These are phyloP conservation scores for Dinochytrium kinnereticum DNA, from an alignment of 371 early-diverging fungal species.

Conservation along the genomic window DNA sequence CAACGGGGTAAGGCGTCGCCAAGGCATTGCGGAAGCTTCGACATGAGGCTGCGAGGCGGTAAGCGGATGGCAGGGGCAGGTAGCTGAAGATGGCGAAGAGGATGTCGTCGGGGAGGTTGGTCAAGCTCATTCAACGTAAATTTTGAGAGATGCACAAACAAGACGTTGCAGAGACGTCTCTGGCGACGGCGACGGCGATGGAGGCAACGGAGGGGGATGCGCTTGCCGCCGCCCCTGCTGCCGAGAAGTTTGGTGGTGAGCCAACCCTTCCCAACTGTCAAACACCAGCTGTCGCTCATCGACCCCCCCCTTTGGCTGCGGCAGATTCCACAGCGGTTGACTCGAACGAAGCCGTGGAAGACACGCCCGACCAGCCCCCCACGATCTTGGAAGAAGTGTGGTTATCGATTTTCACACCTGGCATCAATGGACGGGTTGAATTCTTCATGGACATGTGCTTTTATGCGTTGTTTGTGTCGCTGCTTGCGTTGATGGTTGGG, in stretches of 20 bases:
- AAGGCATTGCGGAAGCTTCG: not conserved
- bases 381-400: slow-evolving; percentile 44
- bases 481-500: slow-evolving; percentile 48
- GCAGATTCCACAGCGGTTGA: too few relatives aligned
- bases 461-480: slow-evolving; percentile 60
- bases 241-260: slow-evolving; percentile 4
- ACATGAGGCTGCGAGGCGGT: not conserved
- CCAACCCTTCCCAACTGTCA: too few relatives aligned
- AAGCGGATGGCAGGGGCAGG: not conserved
- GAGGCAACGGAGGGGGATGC: not conserved
- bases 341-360: too few relatives aligned
- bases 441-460: slow-evolving; percentile 63
- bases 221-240: not conserved
- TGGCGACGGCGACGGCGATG: not conserved
- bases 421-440: slow-evolving; percentile 61
- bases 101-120: slow-evolving; percentile 8
- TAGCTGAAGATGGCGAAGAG: not conserved
- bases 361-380: not conserved
- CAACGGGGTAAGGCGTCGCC: slow-evolving; percentile 7
- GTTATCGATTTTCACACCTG: slow-evolving; percentile 65
- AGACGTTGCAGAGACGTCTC: not conserved
- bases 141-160: not conserved
- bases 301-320: too few relatives aligned
- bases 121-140: not conserved
- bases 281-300: too few relatives aligned